Evolutionary conservation across 371 early-diverging fungal species (phyloP).

Genomic region (Nematocida ironsii): DNA sequence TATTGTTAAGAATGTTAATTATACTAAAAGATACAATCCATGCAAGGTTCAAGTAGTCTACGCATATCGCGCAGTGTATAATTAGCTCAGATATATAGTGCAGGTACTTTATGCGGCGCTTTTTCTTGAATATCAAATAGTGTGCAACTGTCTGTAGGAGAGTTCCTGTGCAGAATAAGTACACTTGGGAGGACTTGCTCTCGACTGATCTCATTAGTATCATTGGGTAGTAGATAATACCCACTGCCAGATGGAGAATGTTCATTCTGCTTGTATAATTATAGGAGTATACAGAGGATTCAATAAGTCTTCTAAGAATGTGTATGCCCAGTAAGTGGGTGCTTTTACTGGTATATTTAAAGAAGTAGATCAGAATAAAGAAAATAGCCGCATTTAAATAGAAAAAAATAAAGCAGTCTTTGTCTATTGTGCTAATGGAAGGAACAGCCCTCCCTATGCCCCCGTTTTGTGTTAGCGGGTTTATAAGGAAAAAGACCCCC

Average conservation of each 20-base stretch:
- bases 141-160: slow-evolving; percentile 15
- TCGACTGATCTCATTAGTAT: background rate
- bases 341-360: background rate
- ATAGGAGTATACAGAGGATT: slow-evolving; percentile 43
- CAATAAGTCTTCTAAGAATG: slow-evolving; percentile 30
- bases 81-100: slow-evolving; percentile 40
- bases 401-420: slow-evolving; percentile 49
- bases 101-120: slow-evolving; percentile 2
- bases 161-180: background rate
- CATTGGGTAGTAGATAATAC: slow-evolving; percentile 48
- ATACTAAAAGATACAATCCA: slow-evolving; percentile 39
- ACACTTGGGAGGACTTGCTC: background rate
- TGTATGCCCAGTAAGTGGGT: slow-evolving; percentile 12
- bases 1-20: slow-evolving; percentile 41
- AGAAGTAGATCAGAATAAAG: background rate
- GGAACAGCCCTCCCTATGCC: background rate
- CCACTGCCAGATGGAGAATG: background rate
- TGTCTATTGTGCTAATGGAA: background rate
- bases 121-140: slow-evolving; percentile 39
- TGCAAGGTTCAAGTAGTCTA: slow-evolving; percentile 4
- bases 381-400: slow-evolving; percentile 31
- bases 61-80: slow-evolving; percentile 33
- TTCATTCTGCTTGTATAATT: slow-evolving; percentile 19
- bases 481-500: slow-evolving; percentile 19
- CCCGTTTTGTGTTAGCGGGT: slow-evolving; percentile 11